Conservation (phyloP, 352 stramenopile species). For the Phytophthora europaea region DNA sequence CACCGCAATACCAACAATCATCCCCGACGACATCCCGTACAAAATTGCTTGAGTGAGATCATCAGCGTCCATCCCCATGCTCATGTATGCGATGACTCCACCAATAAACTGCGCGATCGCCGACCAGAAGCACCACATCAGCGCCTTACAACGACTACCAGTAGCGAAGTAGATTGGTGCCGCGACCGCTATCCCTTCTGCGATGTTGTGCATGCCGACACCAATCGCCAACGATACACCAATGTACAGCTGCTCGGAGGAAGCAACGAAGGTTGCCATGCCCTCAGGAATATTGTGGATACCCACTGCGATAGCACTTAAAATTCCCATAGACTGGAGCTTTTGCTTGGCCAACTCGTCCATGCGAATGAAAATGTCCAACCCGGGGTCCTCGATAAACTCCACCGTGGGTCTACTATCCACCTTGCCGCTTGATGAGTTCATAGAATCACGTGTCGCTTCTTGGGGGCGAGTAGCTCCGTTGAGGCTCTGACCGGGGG, state of each 20-base stretch:
- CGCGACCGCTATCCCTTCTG: slow-evolving; percentile 95
- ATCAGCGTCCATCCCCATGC: slow-evolving; percentile 61
- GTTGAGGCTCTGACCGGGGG: slow-evolving; percentile 43
- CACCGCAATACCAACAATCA: slow-evolving; percentile 94
- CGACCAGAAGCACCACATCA: slow-evolving; percentile 93
- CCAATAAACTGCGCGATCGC: slow-evolving; percentile 92
- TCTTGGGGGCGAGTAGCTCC: slow-evolving; percentile 41
- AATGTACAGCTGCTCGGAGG: slow-evolving; percentile 87
- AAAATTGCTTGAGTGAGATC: slow-evolving; percentile 84
- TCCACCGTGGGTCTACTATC: slow-evolving; percentile 33
- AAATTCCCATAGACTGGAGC: slow-evolving; percentile 91
- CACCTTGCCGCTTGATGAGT: slow-evolving; percentile 30
- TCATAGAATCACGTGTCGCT: slow-evolving; percentile 33
- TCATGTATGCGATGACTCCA: slow-evolving; percentile 83
- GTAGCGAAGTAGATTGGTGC: slow-evolving; percentile 98
- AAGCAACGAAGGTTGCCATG: slow-evolving; percentile 95
- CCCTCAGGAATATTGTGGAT: slow-evolving; percentile 98
- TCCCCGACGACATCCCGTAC: slow-evolving; percentile 95
- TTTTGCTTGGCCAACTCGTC: slow-evolving; percentile 54
- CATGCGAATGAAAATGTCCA: slow-evolving; percentile 47
- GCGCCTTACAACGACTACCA: slow-evolving; percentile 90
- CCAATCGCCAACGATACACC: slow-evolving; percentile 93
- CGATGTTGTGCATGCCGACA: slow-evolving; percentile 97
- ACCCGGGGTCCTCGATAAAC: slow-evolving; percentile 40
- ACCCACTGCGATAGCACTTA: slow-evolving; percentile 94